These are phyloP conservation scores for Botrytis fragariae DNA, from an alignment of 2,329 filamentous ascomycete species.

Conservation along the genomic window DNA sequence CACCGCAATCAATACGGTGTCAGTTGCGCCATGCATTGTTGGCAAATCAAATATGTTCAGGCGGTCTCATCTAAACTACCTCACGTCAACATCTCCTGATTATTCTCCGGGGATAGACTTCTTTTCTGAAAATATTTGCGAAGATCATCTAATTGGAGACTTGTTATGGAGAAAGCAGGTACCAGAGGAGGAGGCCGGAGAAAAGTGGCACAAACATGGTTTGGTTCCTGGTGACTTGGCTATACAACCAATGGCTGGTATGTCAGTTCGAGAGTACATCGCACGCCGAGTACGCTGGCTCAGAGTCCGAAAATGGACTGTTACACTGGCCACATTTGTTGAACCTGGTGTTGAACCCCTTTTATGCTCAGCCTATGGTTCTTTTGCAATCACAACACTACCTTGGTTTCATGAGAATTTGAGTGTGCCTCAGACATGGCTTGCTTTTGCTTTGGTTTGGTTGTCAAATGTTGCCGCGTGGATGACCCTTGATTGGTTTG, in stretches of 20 bases:
- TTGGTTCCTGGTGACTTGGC: slow-evolving; percentile 83
- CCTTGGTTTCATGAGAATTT: slow-evolving; percentile 57
- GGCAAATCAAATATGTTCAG: slow-evolving; percentile 99
- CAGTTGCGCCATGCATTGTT: slow-evolving; percentile 87
- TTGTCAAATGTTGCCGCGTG: slow-evolving; percentile 62
- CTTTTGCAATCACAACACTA: slow-evolving; percentile 74
- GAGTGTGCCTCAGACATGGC: slow-evolving; percentile 64
- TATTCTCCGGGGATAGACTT: slow-evolving; percentile 74
- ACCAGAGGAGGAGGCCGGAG: slow-evolving; percentile 45
- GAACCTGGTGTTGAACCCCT: slow-evolving; percentile 91
- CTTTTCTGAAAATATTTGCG: slow-evolving; percentile 95
- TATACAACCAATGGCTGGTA: slow-evolving; percentile 82
- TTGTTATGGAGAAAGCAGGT: slow-evolving; percentile 74
- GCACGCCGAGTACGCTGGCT: slow-evolving; percentile 85
- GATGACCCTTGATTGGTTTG: slow-evolving; percentile 71
- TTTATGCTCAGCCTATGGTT: slow-evolving; percentile 75
- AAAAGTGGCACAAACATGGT: slow-evolving; percentile 70
- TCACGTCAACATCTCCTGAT: slow-evolving; percentile 50
- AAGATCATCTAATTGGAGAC: slow-evolving; percentile 94
- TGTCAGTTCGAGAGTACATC: slow-evolving; percentile 74
- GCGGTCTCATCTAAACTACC: slow-evolving; percentile 78
- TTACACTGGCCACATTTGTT: slow-evolving; percentile 81
- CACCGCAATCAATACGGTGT: slow-evolving; percentile 90
- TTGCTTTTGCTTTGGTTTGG: slow-evolving; percentile 65
- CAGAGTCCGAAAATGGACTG: slow-evolving; percentile 90